phyloP scores from a whole-genome alignment of 2,329 filamentous ascomycete genomes.

The Colletotrichum salicis region DNA sequence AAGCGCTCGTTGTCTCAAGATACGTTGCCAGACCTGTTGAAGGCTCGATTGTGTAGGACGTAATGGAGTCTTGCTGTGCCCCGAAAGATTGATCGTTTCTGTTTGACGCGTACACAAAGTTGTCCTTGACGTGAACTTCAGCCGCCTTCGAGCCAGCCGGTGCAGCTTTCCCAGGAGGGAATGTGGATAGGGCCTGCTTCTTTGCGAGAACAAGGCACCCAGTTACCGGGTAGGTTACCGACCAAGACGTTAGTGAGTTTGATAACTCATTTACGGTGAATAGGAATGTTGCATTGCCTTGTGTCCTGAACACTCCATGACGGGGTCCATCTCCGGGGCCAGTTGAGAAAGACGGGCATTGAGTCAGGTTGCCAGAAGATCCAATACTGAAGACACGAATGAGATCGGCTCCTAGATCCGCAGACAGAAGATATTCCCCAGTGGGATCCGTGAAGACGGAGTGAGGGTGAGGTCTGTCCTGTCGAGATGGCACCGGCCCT shows the following conservation, averaged over 20 bases:
- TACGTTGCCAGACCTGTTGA: slow-evolving; percentile 61
- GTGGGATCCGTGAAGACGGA: slow-evolving; percentile 60
- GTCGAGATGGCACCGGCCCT: slow-evolving; percentile 58
- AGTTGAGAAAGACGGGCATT: slow-evolving; percentile 54
- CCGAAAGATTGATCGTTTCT: slow-evolving; percentile 69
- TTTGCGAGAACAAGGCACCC: slow-evolving; percentile 58
- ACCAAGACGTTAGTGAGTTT: slow-evolving; percentile 62
- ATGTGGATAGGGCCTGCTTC: slow-evolving; percentile 58
- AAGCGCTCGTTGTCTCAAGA: slow-evolving; percentile 64
- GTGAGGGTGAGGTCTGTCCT: slow-evolving; percentile 67
- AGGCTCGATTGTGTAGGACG: slow-evolving; percentile 59
- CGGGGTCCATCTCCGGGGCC: slow-evolving; percentile 62
- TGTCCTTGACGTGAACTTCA: slow-evolving; percentile 63
- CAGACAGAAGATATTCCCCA: slow-evolving; percentile 58
- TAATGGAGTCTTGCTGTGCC: slow-evolving; percentile 64
- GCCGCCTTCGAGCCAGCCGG: slow-evolving; percentile 62
- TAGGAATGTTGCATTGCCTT: slow-evolving; percentile 43
- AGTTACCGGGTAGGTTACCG: slow-evolving; percentile 54
- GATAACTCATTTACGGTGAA: slow-evolving; percentile 60
- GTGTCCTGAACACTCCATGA: slow-evolving; percentile 61
- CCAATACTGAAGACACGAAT: slow-evolving; percentile 65
- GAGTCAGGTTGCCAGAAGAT: slow-evolving; percentile 55
- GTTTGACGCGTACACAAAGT: slow-evolving; percentile 71
- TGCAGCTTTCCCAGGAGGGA: slow-evolving; percentile 53
- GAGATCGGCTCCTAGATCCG: slow-evolving; percentile 65